Base-by-base conservation (phyloP, 805 yeast genomes). In the Wickerhamiella kazuoi region DNA sequence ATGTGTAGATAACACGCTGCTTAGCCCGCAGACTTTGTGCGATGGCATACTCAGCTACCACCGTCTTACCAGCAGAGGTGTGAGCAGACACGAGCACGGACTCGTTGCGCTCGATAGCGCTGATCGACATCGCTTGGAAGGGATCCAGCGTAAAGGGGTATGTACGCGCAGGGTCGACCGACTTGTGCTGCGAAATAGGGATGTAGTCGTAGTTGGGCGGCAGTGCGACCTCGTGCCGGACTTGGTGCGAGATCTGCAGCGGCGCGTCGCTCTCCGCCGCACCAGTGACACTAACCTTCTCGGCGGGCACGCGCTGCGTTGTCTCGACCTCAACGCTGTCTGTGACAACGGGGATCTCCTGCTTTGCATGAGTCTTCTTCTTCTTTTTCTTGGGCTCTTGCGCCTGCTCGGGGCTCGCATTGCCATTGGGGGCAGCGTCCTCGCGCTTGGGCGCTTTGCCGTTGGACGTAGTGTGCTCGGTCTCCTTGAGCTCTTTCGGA, bases 61-160 rank as follows among this genome's bases (percentile, higher is more conserved):
- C 96, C 0, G 96, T 86, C 55, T 86, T 86, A 63, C 96, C 96
- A 9, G 96, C 96, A 37, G 95, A 84, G 0, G 96, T 86, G 53
- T 84, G 97, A 8, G 99, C 99, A 26, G 96, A 84, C 4, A 90
- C 98, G 49, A 90, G 67, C 19, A 90, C 99, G 1, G 94, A 79
- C 61, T 87, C 97, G 49, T 76, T 72, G 54, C 97, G 69, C 57
- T 90, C 97, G 46, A 90, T 90, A 62, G 97, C 87, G 9, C 94
- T 84, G 46, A 90, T 78, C 14, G 97, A 80, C 16, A 94, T 86
- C 50, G 90, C 94, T 64, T 90, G 99, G 68, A 90, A 90, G 23
- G 98, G 96, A 69, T 90, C 99, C 48, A 90, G 68, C 0, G 75
- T 72, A 60, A 90, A 90, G 0, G 97, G 97, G 51, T 90, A 90